phyloP scores from a whole-genome alignment of 805 yeast genomes.

The Metschnikowia matae region DNA sequence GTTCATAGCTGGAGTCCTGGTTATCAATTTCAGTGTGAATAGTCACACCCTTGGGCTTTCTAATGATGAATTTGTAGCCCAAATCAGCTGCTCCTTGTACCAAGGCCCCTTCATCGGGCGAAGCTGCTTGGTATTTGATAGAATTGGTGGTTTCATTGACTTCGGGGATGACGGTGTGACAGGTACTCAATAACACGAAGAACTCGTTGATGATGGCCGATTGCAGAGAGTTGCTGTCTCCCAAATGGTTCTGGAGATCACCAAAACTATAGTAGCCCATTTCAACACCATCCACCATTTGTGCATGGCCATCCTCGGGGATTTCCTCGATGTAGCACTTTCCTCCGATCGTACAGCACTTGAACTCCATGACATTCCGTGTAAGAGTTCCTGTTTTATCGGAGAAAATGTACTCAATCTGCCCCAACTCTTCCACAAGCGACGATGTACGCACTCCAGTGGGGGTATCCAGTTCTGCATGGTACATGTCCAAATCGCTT shows the following conservation, averaged over 20 bases:
- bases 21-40: constrained; percentile 51
- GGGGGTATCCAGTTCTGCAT: constrained; percentile 85
- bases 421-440: constrained; percentile 95
- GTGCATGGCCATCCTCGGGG: constrained; percentile 84
- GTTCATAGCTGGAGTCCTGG: constrained; percentile 58
- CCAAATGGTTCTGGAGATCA: constrained; percentile 49
- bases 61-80: constrained; percentile 78
- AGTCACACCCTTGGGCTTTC: constrained; percentile 80
- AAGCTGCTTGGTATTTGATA: constrained; percentile 95
- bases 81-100: constrained; percentile 93
- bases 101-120: constrained; percentile 98
- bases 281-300: constrained; percentile 71
- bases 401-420: constrained; percentile 91
- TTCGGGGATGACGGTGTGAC: constrained; percentile 98
- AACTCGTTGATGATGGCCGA: constrained; percentile 63
- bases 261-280: constrained; percentile 73
- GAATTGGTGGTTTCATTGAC: constrained; percentile 49
- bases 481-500: constrained; percentile 90
- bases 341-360: constrained; percentile 90
- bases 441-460: constrained; percentile 94
- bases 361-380: constrained; percentile 94
- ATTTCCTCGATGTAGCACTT: constrained; percentile 80
- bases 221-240: constrained; percentile 42
- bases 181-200: constrained; percentile 77
- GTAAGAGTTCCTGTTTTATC: constrained; percentile 98